Evolutionary conservation across 805 yeast species (phyloP).

Genomic region (Lipomyces yamadae): DNA sequence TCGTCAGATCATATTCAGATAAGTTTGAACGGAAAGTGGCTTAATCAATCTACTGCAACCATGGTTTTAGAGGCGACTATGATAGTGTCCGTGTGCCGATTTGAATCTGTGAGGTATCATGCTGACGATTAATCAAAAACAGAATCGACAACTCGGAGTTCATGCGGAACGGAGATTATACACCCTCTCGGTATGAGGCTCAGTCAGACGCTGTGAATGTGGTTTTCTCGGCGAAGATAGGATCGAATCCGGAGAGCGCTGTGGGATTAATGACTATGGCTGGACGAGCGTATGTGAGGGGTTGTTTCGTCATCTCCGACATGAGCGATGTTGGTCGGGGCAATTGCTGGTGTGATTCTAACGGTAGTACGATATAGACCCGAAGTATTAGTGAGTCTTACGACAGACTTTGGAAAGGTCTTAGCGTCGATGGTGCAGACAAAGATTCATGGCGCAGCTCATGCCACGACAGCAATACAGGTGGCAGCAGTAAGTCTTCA

Average conservation of each 20-base stretch:
- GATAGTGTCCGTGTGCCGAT: constrained; percentile 58
- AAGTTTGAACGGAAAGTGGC: background rate
- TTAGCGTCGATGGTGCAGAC: constrained; percentile 81
- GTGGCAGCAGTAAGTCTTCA: constrained; percentile 65
- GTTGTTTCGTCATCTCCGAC: background rate
- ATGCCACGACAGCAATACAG: constrained; percentile 82
- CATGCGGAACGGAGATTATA: constrained; percentile 93
- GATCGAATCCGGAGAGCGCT: constrained; percentile 89
- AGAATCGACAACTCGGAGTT: constrained; percentile 91
- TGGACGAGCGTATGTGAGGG: constrained; percentile 54
- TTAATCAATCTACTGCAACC: background rate
- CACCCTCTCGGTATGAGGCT: constrained; percentile 86
- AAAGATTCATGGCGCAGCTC: constrained; percentile 67
- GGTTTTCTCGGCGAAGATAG: constrained; percentile 82
- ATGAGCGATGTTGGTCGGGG: too few species aligned
- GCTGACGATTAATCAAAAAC: constrained; percentile 13
- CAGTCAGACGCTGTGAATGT: constrained; percentile 88
- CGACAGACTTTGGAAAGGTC: constrained; percentile 84
- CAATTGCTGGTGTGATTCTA: background rate
- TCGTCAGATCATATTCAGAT: background rate
- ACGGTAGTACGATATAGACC: constrained; percentile 56
- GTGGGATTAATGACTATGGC: constrained; percentile 91
- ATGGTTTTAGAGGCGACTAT: constrained; percentile 90
- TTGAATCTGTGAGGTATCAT: background rate
- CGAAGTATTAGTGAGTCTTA: constrained; percentile 83